Evolutionary conservation across 257 asterid genomes (phyloP).

Genomic region (Penstemon eatonii): DNA sequence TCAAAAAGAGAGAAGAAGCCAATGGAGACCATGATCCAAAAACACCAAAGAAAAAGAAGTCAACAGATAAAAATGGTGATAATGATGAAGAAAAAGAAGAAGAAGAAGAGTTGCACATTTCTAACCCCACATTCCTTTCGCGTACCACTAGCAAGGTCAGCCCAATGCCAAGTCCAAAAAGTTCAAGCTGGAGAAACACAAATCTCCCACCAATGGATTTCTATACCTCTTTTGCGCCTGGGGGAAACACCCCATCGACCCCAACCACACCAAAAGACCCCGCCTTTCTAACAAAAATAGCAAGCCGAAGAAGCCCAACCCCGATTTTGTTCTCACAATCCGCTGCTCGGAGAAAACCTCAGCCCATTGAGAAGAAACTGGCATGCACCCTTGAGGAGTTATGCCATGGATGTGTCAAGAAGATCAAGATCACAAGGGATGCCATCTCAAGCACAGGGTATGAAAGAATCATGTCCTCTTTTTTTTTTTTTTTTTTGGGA

Average conservation of each 20-base stretch:
- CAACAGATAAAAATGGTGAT: conserved; percentile 10
- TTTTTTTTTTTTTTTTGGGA: too few relatives aligned
- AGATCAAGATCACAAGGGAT: conserved; percentile 76
- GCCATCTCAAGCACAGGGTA: conserved; percentile 82
- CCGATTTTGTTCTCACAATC: conserved; percentile 84
- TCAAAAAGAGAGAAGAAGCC: conserved; percentile 65
- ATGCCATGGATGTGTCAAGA: conserved; percentile 74
- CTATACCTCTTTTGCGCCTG: conserved; percentile 28
- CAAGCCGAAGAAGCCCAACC: conserved; percentile 50
- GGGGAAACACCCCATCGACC: conserved; percentile 42
- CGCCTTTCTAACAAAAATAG: conserved; percentile 33
- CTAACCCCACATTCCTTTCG: conserved; percentile 63
- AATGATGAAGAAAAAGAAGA: conserved; percentile 21
- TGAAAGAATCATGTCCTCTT: not conserved
- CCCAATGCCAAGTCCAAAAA: conserved; percentile 40
- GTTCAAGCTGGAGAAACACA: conserved; percentile 35
- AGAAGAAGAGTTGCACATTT: conserved; percentile 50
- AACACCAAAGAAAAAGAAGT: conserved; percentile 47
- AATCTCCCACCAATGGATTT: conserved; percentile 35
- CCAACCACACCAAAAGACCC: conserved; percentile 44
- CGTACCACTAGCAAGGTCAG: conserved; percentile 59
- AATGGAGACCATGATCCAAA: conserved; percentile 34
- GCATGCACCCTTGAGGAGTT: conserved; percentile 90
- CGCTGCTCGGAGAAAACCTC: conserved; percentile 58
- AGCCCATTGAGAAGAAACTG: conserved; percentile 61